Base-by-base conservation (phyloP, 1,284 basidiomycete species). In the Exobasidium cylindrosporum region DNA sequence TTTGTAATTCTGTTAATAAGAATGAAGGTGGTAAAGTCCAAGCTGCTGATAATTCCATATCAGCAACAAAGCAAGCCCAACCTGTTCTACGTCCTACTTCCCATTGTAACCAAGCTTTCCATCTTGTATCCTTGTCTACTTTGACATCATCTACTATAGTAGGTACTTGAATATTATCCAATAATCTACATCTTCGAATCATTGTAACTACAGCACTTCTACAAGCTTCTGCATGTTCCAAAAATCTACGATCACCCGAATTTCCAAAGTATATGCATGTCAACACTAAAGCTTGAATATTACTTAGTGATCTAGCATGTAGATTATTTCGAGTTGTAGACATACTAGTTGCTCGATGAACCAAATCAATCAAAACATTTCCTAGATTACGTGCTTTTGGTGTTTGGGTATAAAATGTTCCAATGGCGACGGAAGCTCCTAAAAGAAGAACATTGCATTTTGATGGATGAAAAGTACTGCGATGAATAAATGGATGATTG, bases 401-500 rank as follows among this genome's bases (percentile, higher is more conserved):
- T 21, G 46, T 23, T 24, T 13, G 17, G 21, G 57, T 45, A 26
- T 59, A 53, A 24, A 55, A 45, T 21, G 57, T 31, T 30, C 57
- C 57, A 29, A 59, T 28, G 47, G 35, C 43, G 26, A 50, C 57
- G 21, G 57, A 24, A 17, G 54, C 59, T 1, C 59, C 58, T 2
- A 64, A 54, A 23, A 64, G 46, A 2, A 64, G 35, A 17, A 45
- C 23, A 32, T 57, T 29, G 58, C 62, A 61, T 11, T 26, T 46
- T 10, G 58, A 60, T 0, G 66, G 63, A 32, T 58, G 17, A 28
- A 66, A 68, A n/a, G 63, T 68, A 49, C 35, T 29, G 40, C 57
- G 58, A 31, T 66, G 66, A 17, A 68, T 54, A 26, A 65, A 54
- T 28, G 66, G 66, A n/a, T 58, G 35, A 31, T 31, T 50, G 2